Evolutionary conservation across 1,284 basidiomycete genomes (phyloP), one percentile per base, ranked within the genome.

Genomic region (Xerocomus amazonicus): DNA sequence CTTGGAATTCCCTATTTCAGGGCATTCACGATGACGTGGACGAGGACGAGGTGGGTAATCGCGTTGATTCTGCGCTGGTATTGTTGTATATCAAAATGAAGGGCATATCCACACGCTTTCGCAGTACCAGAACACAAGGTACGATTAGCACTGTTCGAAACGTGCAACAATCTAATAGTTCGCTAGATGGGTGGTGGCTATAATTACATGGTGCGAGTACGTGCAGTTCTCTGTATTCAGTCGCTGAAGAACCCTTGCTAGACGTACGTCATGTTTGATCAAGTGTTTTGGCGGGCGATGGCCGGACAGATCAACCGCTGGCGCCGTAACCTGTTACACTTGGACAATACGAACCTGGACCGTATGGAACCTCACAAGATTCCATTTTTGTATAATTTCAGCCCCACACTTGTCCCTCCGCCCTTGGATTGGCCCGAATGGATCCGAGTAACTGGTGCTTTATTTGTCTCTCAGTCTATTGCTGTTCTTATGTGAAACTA

Each of bases 361-460:
- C 91, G 87, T 71, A 87, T 98, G 80, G 92, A 96, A 63, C 91
- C 90, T 44, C 92, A 97, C 73, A 95, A 93, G 72, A 91, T 96
- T 38, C 96, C 96, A 1, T 98, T 99, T 75, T 71, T 99, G 44
- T 99, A 99, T 72, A 98, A 97, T 68, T 98, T 98, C 66, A 95
- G 91, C 62, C 90, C 93, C 0, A 79, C 81, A 8, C 77, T 93
- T 23, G 90, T 96, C 9, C 93, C 93, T 8, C 89, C 85, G 17
- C 94, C 94, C 6, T 70, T 97, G 47, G 96, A 99, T 67, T 99
- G 96, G 96, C 92, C 92, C 7, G 96, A 98, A 68, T 97, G 95
- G 92, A 97, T 98, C 55, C 87, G 92, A 46, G 85, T 97, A 1
- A 96, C 93, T 46, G 95, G 90, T 87, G 59, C 55, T 47, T 46